These are phyloP conservation scores for Cryomyces antarcticus DNA, from an alignment of 495 filamentous ascomycete species.

Conservation along the genomic window DNA sequence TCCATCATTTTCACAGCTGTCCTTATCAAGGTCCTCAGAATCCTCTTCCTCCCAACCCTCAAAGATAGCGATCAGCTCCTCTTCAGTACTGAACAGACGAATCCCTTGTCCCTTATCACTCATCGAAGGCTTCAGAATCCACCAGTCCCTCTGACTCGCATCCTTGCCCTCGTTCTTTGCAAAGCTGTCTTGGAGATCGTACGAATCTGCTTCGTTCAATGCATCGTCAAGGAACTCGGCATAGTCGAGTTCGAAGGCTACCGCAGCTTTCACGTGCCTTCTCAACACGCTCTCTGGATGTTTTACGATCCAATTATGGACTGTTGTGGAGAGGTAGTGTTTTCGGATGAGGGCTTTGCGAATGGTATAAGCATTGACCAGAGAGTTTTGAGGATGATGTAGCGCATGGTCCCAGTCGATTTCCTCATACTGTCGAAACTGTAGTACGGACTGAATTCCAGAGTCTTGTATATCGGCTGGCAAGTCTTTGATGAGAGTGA, in stretches of 20 bases:
- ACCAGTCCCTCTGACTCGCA: conserved; percentile 55
- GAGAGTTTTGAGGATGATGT: conserved; percentile 25
- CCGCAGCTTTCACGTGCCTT: conserved; percentile 47
- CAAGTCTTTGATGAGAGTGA: conserved; percentile 3
- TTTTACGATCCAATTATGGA: conserved; percentile 64
- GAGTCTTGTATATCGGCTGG: conserved; percentile 9
- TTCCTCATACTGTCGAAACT: conserved; percentile 71
- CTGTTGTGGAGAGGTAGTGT: conserved; percentile 68
- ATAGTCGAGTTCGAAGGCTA: conserved; percentile 85
- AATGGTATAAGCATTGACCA: conserved; percentile 72
- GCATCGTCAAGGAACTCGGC: conserved; percentile 93
- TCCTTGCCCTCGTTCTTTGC: conserved; percentile 32
- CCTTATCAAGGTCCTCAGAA: conserved; percentile 34
- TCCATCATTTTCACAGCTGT: conserved; percentile 11
- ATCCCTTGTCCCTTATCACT: conserved; percentile 91
- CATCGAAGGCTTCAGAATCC: conserved; percentile 96
- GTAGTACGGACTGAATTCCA: conserved; percentile 34
- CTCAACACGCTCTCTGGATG: conserved; percentile 48
- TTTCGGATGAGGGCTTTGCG: conserved; percentile 96
- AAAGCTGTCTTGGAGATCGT: conserved; percentile 60
- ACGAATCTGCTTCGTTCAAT: conserved; percentile 49
- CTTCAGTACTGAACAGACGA: conserved; percentile 62
- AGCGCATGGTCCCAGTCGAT: conserved; percentile 62
- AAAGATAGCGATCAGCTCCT: conserved; percentile 64
- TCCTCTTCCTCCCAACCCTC: conserved; percentile 60